Conservation (phyloP, 768 basidiomycete species). For the Royoungia palumana region DNA sequence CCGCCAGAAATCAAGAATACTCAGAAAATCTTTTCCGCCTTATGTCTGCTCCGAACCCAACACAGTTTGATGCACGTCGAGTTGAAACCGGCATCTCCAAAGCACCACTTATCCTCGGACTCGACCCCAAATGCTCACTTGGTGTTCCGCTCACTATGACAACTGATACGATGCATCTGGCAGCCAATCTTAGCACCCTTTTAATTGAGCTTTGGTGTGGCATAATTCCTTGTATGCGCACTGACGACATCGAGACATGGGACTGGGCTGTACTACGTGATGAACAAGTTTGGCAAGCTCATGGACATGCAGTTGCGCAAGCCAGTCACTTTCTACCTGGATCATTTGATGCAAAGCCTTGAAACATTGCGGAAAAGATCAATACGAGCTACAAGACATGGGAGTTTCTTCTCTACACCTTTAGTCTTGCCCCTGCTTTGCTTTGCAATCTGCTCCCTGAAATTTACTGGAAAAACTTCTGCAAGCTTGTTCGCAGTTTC, state of each 20-base stretch:
- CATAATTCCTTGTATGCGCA: neutral
- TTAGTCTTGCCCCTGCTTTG: constrained; percentile 18
- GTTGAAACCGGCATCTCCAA: neutral
- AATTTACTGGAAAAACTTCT: constrained; percentile 9
- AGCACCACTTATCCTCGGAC: neutral
- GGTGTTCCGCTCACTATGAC: constrained; percentile 3
- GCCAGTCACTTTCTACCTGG: neutral
- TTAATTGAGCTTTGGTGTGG: neutral
- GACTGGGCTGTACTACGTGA: neutral
- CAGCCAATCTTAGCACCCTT: neutral
- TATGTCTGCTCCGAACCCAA: neutral
- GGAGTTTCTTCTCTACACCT: constrained; percentile 17
- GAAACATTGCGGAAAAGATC: constrained; percentile 20
- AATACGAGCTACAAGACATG: constrained; percentile 22
- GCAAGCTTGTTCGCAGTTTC: too few species aligned
- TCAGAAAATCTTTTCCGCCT: neutral
- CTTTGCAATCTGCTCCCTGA: constrained; percentile 13
- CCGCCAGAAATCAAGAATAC: neutral
- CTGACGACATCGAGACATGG: neutral
- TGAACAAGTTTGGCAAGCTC: neutral
- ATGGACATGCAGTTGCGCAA: neutral
- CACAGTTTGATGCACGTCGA: neutral
- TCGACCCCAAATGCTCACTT: neutral
- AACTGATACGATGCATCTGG: constrained; percentile 3
- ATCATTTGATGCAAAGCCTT: constrained; percentile 10